These are phyloP conservation scores for Penicillium odoratum DNA, from an alignment of 495 filamentous ascomycete genomes.

Conservation along the genomic window DNA sequence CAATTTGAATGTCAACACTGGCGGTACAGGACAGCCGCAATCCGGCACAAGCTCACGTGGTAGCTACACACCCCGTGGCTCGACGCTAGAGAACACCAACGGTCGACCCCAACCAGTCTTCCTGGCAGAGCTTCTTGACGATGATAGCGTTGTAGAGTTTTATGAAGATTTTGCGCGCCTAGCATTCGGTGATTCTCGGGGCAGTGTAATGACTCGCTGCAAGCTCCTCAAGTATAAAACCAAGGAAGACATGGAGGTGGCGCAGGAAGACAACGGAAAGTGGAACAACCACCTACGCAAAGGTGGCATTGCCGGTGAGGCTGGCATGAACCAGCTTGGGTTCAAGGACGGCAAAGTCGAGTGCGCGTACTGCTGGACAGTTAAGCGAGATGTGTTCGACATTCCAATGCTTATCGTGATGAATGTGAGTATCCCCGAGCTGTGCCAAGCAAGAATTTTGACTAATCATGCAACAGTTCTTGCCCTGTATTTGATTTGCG, in stretches of 20 bases:
- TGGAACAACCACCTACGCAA: constrained; percentile 49
- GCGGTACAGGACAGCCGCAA: constrained; percentile 33
- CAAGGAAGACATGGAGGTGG: constrained; percentile 58
- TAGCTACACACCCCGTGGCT: constrained; percentile 52
- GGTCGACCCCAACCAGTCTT: constrained; percentile 72
- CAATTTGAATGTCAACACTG: constrained; percentile 86
- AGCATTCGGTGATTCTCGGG: constrained; percentile 85
- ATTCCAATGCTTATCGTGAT: constrained; percentile 98
- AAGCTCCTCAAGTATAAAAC: constrained; percentile 89
- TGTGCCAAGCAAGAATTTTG: neutral
- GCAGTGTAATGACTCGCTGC: constrained; percentile 77
- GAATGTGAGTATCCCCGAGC: constrained; percentile 66
- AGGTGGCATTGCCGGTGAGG: constrained; percentile 68
- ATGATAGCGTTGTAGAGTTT: constrained; percentile 89
- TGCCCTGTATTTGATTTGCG: constrained; percentile 47
- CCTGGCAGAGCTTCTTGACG: constrained; percentile 87
- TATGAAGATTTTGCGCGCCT: constrained; percentile 93
- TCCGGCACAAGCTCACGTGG: constrained; percentile 41
- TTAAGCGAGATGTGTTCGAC: constrained; percentile 95
- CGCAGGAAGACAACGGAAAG: constrained; percentile 44
- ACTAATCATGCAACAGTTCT: constrained; percentile 35
- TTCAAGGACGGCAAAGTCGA: constrained; percentile 89
- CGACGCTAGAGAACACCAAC: constrained; percentile 26
- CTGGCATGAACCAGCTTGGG: constrained; percentile 70
- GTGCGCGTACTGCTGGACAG: constrained; percentile 94